Base-by-base conservation (phyloP, 1,284 basidiomycete genomes). In the Phenoliferia sp. region DNA sequence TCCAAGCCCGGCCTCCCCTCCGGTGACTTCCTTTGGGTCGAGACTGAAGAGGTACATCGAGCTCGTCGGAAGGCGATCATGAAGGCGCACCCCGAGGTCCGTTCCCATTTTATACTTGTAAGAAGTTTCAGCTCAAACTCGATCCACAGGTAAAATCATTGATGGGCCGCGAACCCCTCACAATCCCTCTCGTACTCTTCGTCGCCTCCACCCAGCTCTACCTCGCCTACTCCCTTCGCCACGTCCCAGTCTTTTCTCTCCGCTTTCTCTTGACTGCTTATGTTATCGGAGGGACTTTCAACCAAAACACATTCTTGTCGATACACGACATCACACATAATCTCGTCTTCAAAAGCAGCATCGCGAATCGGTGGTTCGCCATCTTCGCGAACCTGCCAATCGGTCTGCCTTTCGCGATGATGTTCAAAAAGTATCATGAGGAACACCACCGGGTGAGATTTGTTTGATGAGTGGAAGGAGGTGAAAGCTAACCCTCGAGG, bases 311-410 rank as follows among this genome's bases (percentile, higher is more conserved):
- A 32, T 99, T 99, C 80, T 85, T 99, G 44, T 92, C 95, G 29
- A 96, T 99, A 66, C 95, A 99, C 78, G 95, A 99, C 78, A 98
- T 99, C 73, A 97, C 94, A 2, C 95, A 99, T 80, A 98, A 98
- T 78, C 85, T 99, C 36, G 95, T 93, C 3, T 98, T 98, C 82
- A 86, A 85, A 72, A 84, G 89, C 33, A 86, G 98, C 59, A 82
- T 82, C 52, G 85, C 88, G 5, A 99, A 98, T 81, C 94, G 94
- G 76, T 76, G 86, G 6, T 83, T 96, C 35, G 93, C 96, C 0
- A 88, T 98, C 73, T 85, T 94, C 63, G 90, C 93, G 4, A 99
- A 99, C 78, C 77, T 95, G 39, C 90, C 93, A 0, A 97, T 98
- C 67, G 94, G 90, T 1, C 85, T 99, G 22, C 96, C 95, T 0